These are phyloP conservation scores for Pyrenophora tritici-repentis DNA, from an alignment of 2,329 filamentous ascomycete species.

Conservation along the genomic window DNA sequence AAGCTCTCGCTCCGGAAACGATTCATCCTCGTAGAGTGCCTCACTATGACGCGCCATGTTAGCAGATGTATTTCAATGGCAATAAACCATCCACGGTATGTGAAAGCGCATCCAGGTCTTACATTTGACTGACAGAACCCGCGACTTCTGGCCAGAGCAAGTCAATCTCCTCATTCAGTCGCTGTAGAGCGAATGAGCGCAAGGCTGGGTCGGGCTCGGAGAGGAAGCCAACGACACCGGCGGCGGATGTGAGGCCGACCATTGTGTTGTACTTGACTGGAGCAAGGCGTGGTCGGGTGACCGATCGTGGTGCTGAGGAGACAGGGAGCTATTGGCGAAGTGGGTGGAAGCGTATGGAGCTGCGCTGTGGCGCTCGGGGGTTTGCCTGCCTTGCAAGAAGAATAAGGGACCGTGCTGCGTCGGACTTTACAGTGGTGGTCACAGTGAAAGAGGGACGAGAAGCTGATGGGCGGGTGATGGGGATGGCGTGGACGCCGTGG, in stretches of 20 bases:
- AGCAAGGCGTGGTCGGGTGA: conserved; percentile 13
- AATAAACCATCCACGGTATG: not conserved
- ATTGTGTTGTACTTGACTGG: conserved; percentile 56
- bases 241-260: conserved; percentile 92
- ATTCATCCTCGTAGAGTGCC: conserved; percentile 94
- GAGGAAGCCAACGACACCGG: conserved; percentile 92
- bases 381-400: conserved; percentile 12
- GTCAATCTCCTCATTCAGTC: conserved; percentile 94
- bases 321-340: conserved; percentile 35
- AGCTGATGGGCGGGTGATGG: conserved; percentile 33
- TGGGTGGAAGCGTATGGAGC: conserved; percentile 45
- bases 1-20: conserved; percentile 90
- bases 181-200: conserved; percentile 92
- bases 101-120: conserved; percentile 48
- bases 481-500: conserved; percentile 38
- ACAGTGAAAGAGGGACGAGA: conserved; percentile 40
- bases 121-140: conserved; percentile 91
- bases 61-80: conserved; percentile 21
- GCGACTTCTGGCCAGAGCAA: conserved; percentile 98
- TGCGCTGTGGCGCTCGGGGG: conserved; percentile 42
- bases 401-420: conserved; percentile 16
- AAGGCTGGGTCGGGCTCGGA: conserved; percentile 93
- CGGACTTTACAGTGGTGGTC: conserved; percentile 12
- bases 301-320: conserved; percentile 28
- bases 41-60: conserved; percentile 65